Evolutionary conservation across 1,139 yeast genomes (phyloP), one percentile per base, ranked within the genome.

Genomic region (Debaryomyces subglobosus): DNA sequence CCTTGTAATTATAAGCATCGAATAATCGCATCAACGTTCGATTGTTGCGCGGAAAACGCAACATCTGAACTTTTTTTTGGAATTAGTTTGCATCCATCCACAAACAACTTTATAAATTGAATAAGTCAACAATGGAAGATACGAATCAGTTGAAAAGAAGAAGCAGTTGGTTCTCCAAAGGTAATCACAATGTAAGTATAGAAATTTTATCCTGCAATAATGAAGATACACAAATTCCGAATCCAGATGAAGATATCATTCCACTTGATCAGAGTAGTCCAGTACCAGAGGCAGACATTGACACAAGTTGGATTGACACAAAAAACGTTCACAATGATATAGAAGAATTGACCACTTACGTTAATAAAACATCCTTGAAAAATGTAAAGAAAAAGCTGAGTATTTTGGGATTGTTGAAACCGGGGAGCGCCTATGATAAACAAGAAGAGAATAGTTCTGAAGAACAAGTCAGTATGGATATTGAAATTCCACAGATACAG

Each of bases 231-330:
- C 21, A 30, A 2, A 21, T 16, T 8, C 34, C 37, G 4, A 32
- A 29, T 12, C 32, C 35, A 16, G 18, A 29, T 8, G 43, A 29
- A 20, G 25, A 21, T 30, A 30, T 40, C 12, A 30, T 21, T 18
- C 55, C 57, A 4, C 18, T 51, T n/a, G 52, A 47, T 29, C 53
- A 52, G 20, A 51, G 56, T 38, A 50, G 52, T 29, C 56, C 54
- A 5, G 39, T 16, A 29, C 34, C 24, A 34, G 45, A 18, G 24
- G 36, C 16, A 13, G 40, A 23, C 15, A 36, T 48, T 20, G 49
- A 46, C 10, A 41, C 36, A 23, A 30, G 43, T n/a, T 40, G 43
- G 43, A 40, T 40, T 7, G 43, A 40, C 13, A 30, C 34, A 5
- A 40, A 40, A 29, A 29, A 30, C 9, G 43, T 40, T 12, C 36